A percentile compares a stretch with the other conserved stretches of the same genome.
These are phyloP conservation scores for Agrocybe chaxingu DNA, from an alignment of 768 basidiomycete species.

Conservation along the genomic window DNA sequence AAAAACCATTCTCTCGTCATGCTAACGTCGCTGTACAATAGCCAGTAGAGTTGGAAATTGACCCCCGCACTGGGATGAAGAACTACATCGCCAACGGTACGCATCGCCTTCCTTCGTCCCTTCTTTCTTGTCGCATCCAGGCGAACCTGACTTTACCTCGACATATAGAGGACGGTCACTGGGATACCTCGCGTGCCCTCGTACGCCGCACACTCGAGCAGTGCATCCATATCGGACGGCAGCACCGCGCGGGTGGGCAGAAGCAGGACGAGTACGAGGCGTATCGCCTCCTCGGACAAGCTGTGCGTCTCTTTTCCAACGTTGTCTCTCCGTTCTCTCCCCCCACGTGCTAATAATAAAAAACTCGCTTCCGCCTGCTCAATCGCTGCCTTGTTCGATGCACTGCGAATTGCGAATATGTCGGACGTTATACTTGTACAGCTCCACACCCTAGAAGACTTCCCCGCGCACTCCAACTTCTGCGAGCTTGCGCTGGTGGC, in stretches of 20 bases:
- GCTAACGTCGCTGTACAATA: conserved; percentile 18
- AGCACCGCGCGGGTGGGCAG: conserved; percentile 50
- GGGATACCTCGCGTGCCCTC: conserved; percentile 85
- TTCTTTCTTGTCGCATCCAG: neutral
- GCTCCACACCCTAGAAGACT: conserved; percentile 85
- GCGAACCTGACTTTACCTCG: neutral
- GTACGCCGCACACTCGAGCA: conserved; percentile 69
- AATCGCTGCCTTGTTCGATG: too few relatives aligned
- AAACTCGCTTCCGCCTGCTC: too few relatives aligned
- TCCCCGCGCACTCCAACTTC: conserved; percentile 87
- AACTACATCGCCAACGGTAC: conserved; percentile 87
- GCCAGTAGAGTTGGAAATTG: conserved; percentile 83
- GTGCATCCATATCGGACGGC: conserved; percentile 78
- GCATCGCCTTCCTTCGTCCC: neutral
- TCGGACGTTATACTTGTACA: conserved; percentile 16
- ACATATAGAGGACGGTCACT: conserved; percentile 56
- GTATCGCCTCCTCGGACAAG: conserved; percentile 74
- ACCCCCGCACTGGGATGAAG: conserved; percentile 88
- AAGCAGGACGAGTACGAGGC: conserved; percentile 77
- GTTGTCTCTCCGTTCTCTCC: neutral
- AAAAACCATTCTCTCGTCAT: neutral
- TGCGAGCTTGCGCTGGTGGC: conserved; percentile 78
- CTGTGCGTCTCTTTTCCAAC: conserved; percentile 36
- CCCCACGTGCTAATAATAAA: neutral
- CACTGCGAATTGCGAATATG: too few relatives aligned